Evolutionary conservation across 108 stramenopile species (phyloP), one percentile per base, ranked within the genome.

Genomic region (Bacterosira constricta): DNA sequence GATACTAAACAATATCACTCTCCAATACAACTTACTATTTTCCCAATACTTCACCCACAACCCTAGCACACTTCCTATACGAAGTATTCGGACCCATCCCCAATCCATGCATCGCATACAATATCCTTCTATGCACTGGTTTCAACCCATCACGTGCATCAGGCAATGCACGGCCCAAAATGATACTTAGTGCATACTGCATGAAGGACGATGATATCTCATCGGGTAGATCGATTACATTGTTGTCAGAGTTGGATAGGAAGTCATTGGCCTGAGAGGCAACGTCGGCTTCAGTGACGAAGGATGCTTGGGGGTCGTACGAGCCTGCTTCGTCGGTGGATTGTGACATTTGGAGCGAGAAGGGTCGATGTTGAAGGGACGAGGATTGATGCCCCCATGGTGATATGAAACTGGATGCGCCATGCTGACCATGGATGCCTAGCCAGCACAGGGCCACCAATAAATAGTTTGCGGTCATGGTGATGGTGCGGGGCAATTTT

Each of bases 21-120:
- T 37, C 2, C 2, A 20, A 37, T 25, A 3, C 12, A 6, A 73
- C 73, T 73, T 56, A 73, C 73, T 85, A 96, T 70, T 96, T 96
- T 12, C 94, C 94, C 41, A 96, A 63, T 0, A 97, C 97, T 83
- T 98, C 98, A 7, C 98, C 98, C 15, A 98, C 98, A 29, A 98
- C 97, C 50, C 98, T 88, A 25, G 97, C 98, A 69, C 96, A 98
- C 77, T 98, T 98, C n/a, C 98, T 84, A 82, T 96, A 92, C n/a
- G 78, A 50, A 9, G 73, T 63, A 12, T 30, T 82, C 1, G 97
- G 94, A 37, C 30, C 58, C 44, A 98, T 81, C 21, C 82, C 80
- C 37, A 98, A 73, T 39, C 88, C 92, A 73, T 87, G 75, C 98
- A 98, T 98, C 41, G 96, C 92, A 79, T 90, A 98, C 39, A 98